phyloP scores from a whole-genome alignment of 2,329 filamentous ascomycete species.

The Alternaria atra region DNA sequence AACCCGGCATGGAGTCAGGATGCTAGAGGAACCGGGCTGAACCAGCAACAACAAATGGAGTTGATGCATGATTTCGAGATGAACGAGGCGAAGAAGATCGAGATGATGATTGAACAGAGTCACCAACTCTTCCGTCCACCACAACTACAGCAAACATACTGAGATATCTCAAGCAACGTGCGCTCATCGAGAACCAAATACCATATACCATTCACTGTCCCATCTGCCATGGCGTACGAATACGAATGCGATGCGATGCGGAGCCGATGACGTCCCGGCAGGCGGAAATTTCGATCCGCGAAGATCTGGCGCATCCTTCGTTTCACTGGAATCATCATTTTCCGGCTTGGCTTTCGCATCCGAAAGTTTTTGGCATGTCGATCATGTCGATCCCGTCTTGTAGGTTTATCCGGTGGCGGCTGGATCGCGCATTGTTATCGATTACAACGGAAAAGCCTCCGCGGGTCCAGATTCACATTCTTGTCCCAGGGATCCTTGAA shows the following conservation, averaged over 20 bases:
- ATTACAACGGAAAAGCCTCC: not conserved
- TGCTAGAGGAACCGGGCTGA: conserved; percentile 61
- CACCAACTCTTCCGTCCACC: conserved; percentile 49
- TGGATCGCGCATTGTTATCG: not conserved
- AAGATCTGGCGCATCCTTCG: not conserved
- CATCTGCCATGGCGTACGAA: not conserved
- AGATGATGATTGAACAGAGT: conserved; percentile 54
- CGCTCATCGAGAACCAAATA: not conserved
- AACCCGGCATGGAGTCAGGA: conserved; percentile 68
- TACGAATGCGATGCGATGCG: not conserved
- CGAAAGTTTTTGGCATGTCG: conserved; percentile 5
- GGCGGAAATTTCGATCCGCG: not conserved
- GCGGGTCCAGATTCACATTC: not conserved
- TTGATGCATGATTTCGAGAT: conserved; percentile 81
- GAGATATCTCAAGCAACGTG: conserved; percentile 13
- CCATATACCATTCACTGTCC: not conserved
- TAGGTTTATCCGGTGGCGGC: not conserved
- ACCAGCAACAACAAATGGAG: conserved; percentile 82
- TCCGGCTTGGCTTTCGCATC: not conserved
- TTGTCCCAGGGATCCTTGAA: not conserved
- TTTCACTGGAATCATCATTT: not conserved
- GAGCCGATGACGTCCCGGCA: not conserved
- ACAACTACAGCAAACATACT: conserved; percentile 41
- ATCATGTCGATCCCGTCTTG: conserved; percentile 17
- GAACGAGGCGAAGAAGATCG: conserved; percentile 51